Conservation (phyloP, 148 eudicot genomes). For the Simmondsia chinensis region DNA sequence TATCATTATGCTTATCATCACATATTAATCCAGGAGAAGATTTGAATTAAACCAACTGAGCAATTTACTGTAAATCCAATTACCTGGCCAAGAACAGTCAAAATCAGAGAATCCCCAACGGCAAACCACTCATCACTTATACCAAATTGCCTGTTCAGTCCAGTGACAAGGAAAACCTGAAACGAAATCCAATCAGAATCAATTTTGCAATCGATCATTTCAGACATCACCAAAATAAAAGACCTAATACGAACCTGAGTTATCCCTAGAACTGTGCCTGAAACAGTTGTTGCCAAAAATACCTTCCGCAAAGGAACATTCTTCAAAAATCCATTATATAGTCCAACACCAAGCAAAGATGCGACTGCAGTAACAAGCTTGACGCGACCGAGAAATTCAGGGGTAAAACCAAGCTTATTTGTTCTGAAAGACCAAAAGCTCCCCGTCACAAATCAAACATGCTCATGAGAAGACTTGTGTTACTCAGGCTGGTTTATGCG, state of each 20-base stretch:
- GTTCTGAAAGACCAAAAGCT: conserved; percentile 46
- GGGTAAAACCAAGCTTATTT: conserved; percentile 84
- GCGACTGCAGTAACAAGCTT: conserved; percentile 94
- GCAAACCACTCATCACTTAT: conserved; percentile 99
- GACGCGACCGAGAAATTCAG: conserved; percentile 97
- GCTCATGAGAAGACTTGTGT: too few relatives aligned
- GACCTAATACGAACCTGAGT: conserved; percentile 85
- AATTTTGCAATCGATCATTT: too few relatives aligned
- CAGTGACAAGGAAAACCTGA: conserved; percentile 90
- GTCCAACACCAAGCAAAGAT: conserved; percentile 87
- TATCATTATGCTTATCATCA: too few relatives aligned
- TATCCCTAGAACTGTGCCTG: conserved; percentile 85
- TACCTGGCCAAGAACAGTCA: conserved; percentile 98
- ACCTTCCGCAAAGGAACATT: conserved; percentile 62
- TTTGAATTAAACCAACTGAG: too few relatives aligned
- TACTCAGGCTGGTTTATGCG: too few relatives aligned
- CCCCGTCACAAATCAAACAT: too few relatives aligned
- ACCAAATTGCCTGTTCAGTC: conserved; percentile 76
- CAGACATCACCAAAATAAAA: too few relatives aligned
- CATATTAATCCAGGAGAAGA: too few relatives aligned
- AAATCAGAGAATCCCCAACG: conserved; percentile 80
- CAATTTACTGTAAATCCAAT: too few relatives aligned
- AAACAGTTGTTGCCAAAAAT: conserved; percentile 64
- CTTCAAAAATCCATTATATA: conserved; percentile 90
- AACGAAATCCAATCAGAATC: neutral